phyloP scores from a whole-genome alignment of 2,329 filamentous ascomycete species.

The Hymenoscyphus repandus region DNA sequence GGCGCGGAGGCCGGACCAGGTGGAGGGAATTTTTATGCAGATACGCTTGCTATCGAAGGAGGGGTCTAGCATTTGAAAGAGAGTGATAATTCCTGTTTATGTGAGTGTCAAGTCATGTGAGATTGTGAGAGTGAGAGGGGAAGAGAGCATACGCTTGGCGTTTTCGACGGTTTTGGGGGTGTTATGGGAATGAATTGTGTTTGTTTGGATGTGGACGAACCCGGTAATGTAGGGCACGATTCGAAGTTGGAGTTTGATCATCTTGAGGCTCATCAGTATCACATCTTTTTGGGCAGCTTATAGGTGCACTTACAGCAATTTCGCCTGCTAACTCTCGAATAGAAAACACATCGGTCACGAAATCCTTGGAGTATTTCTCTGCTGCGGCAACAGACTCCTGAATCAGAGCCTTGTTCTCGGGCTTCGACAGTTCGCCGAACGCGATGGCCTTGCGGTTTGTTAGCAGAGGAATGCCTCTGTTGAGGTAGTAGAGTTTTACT shows the following conservation, averaged over 20 bases:
- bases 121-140: neutral
- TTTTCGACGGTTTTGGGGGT: constrained; percentile 44
- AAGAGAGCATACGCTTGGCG: constrained; percentile 40
- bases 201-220: constrained; percentile 54
- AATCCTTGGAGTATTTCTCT: constrained; percentile 29
- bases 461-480: neutral
- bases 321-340: constrained; percentile 49
- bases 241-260: constrained; percentile 48
- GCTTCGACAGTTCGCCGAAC: constrained; percentile 41
- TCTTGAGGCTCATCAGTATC: constrained; percentile 33
- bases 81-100: constrained; percentile 42
- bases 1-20: constrained; percentile 58
- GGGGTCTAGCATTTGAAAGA: constrained; percentile 41
- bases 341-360: constrained; percentile 29
- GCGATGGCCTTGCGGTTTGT: constrained; percentile 40
- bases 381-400: constrained; percentile 32
- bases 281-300: neutral
- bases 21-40: constrained; percentile 59
- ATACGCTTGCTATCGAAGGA: constrained; percentile 42
- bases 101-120: neutral
- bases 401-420: constrained; percentile 36
- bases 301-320: constrained; percentile 39
- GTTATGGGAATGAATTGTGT: constrained; percentile 50
- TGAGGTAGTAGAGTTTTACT: too few relatives aligned
- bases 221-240: constrained; percentile 46